These are phyloP conservation scores for Penicillium sumatraense DNA, from an alignment of 2,329 filamentous ascomycete genomes.

Conservation along the genomic window DNA sequence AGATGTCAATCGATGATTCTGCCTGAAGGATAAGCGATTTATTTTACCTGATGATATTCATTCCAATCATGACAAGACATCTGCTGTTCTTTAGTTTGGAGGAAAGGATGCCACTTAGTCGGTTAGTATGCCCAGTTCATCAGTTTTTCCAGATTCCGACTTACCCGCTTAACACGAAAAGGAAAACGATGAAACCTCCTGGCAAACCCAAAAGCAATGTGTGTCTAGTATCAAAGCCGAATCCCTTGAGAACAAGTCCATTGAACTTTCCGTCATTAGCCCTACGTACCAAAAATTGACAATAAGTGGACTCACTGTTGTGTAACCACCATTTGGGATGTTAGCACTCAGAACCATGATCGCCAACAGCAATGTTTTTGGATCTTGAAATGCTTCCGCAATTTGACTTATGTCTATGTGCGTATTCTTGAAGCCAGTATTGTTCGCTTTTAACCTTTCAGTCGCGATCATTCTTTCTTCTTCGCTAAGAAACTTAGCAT, in stretches of 20 bases:
- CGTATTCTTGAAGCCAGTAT: constrained; percentile 40
- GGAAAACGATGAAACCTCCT: constrained; percentile 17
- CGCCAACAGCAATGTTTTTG: constrained; percentile 23
- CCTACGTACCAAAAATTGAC: not conserved
- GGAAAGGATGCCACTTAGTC: constrained; percentile 1
- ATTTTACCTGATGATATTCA: constrained; percentile 13
- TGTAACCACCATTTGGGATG: constrained; percentile 42
- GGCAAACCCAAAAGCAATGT: constrained; percentile 19
- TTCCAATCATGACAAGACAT: constrained; percentile 21
- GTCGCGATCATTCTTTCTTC: constrained; percentile 27
- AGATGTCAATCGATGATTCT: not conserved
- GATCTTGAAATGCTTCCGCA: constrained; percentile 33
- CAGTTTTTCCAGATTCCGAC: not conserved
- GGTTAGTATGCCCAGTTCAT: not conserved
- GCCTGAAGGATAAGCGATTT: not conserved
- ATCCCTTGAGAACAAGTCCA: constrained; percentile 19
- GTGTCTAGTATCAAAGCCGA: constrained; percentile 18
- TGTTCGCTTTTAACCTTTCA: constrained; percentile 27
- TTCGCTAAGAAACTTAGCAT: constrained; percentile 29
- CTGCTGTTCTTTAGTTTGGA: constrained; percentile 17
- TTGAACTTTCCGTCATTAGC: constrained; percentile 14
- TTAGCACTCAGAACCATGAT: constrained; percentile 36
- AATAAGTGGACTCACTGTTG: constrained; percentile 30
- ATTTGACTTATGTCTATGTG: constrained; percentile 49
- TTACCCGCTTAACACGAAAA: constrained; percentile 17